Evolutionary conservation across 1,284 basidiomycete species (phyloP).

Genomic region (Sporisorium exsertum): DNA sequence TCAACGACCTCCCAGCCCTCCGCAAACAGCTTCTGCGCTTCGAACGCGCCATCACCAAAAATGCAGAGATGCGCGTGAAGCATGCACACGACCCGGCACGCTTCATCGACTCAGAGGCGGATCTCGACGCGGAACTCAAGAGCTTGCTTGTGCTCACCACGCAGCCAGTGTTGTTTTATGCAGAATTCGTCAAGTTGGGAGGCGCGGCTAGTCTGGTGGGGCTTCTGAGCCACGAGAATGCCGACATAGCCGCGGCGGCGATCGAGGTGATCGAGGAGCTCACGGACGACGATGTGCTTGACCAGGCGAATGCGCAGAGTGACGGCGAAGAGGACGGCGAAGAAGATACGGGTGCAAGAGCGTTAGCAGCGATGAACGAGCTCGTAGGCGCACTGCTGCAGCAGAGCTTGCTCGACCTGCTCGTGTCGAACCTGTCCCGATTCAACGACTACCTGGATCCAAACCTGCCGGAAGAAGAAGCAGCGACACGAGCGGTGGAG

Average conservation of each 20-base stretch:
- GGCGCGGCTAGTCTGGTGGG: constrained; percentile 79
- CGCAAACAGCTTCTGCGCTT: constrained; percentile 82
- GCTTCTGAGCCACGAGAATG: constrained; percentile 74
- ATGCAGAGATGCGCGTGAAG: constrained; percentile 85
- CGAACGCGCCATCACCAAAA: constrained; percentile 89
- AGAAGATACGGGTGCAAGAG: constrained; percentile 25
- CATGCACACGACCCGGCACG: constrained; percentile 72
- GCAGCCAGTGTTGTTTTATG: constrained; percentile 83
- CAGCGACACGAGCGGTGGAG: constrained; percentile 23
- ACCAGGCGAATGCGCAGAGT: constrained; percentile 73
- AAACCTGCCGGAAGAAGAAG: constrained; percentile 11
- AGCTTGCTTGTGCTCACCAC: constrained; percentile 86
- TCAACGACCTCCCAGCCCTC: constrained; percentile 13
- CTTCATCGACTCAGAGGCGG: constrained; percentile 98
- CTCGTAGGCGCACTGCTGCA: constrained; percentile 73
- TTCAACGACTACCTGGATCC: constrained; percentile 50
- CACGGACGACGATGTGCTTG: constrained; percentile 93
- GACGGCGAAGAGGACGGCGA: constrained; percentile 72
- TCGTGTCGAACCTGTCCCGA: constrained; percentile 84
- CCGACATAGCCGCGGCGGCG: constrained; percentile 58
- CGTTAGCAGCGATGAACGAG: constrained; percentile 16
- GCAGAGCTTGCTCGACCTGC: constrained; percentile 84
- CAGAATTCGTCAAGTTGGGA: constrained; percentile 84
- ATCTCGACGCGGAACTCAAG: constrained; percentile 87
- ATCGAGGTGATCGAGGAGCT: constrained; percentile 80